Evolutionary conservation across 495 filamentous ascomycete genomes (phyloP).

Genomic region (Bryoglossum gracile): DNA sequence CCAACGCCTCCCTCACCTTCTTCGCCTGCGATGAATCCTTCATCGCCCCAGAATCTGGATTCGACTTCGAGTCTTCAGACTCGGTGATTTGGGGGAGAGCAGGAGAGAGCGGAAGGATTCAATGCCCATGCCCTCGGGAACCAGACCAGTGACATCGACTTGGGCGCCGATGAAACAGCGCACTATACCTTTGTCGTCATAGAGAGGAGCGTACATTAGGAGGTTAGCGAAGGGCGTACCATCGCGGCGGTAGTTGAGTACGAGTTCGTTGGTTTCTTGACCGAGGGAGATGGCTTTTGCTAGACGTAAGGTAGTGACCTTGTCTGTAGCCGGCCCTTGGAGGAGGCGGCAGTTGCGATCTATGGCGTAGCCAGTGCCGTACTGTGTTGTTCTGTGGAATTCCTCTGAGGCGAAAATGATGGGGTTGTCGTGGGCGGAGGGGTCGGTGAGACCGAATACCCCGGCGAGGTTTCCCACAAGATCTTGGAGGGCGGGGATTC

Average conservation of each 20-base stretch:
- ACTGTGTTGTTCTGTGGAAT: slow-evolving; percentile 58
- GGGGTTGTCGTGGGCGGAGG: slow-evolving; percentile 55
- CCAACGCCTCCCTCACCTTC: slow-evolving; percentile 22
- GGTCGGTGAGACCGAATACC: slow-evolving; percentile 61
- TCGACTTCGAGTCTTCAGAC: not conserved
- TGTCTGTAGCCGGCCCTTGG: slow-evolving; percentile 49
- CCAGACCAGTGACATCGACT: slow-evolving; percentile 49
- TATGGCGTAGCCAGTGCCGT: slow-evolving; percentile 40
- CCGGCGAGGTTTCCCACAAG: slow-evolving; percentile 56
- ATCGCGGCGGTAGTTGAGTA: slow-evolving; percentile 37
- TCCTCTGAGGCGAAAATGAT: slow-evolving; percentile 54
- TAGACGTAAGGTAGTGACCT: slow-evolving; percentile 22
- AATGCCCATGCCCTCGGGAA: slow-evolving; percentile 50
- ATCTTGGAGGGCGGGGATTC: slow-evolving; percentile 36
- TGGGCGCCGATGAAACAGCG: slow-evolving; percentile 57
- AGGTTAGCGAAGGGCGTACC: slow-evolving; percentile 61
- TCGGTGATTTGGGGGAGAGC: slow-evolving; percentile 19
- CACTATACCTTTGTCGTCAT: slow-evolving; percentile 52
- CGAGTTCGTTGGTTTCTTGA: slow-evolving; percentile 2
- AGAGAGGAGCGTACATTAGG: slow-evolving; percentile 53
- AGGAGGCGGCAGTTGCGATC: slow-evolving; percentile 59
- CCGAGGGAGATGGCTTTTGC: slow-evolving; percentile 11
- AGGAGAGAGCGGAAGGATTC: slow-evolving; percentile 47
- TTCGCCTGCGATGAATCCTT: not conserved
- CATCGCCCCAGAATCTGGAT: not conserved